A percentile compares a stretch with the other conserved stretches of the same genome.
Conservation (phyloP, 176 grass and related monocot genomes). For the Cocos nucifera region DNA sequence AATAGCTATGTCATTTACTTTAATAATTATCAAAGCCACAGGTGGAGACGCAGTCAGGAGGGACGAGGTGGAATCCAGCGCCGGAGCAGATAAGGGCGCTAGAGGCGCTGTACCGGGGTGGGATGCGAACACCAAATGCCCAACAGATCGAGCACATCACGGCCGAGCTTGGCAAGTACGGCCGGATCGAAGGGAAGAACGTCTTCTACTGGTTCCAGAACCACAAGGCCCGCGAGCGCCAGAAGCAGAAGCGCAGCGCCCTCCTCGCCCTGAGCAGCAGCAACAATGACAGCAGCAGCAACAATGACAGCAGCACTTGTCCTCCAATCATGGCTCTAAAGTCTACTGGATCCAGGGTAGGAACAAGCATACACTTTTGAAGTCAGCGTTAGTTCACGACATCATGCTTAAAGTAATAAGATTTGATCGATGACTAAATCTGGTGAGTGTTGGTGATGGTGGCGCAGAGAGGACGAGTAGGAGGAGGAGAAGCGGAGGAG, state of each 20-base stretch:
- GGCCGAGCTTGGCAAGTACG: constrained; percentile 61
- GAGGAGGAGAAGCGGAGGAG: constrained; percentile 18
- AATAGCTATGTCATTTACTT: no score
- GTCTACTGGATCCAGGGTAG: no score
- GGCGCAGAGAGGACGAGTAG: background rate
- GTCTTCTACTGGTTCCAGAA: constrained; percentile 99
- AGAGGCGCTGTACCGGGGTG: constrained; percentile 63
- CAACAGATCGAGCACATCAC: constrained; percentile 83
- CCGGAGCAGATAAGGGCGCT: constrained; percentile 81
- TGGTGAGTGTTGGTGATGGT: background rate
- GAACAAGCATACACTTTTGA: no score
- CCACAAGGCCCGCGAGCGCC: constrained; percentile 85
- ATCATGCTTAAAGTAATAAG: no score
- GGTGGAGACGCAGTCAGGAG: constrained; percentile 37
- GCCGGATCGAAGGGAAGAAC: constrained; percentile 90
- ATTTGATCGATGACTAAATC: no score
- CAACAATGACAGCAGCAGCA: no score
- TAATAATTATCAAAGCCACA: background rate
- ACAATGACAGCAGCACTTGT: no score
- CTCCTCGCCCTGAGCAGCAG: constrained; percentile 39
- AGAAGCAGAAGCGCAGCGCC: constrained; percentile 91
- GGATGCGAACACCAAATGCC: constrained; percentile 80
- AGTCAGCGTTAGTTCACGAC: no score
- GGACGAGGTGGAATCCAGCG: constrained; percentile 85
- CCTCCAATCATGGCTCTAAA: no score